Evolutionary conservation across 2,329 filamentous ascomycete species (phyloP).

Genomic region (Venturia nashicola): DNA sequence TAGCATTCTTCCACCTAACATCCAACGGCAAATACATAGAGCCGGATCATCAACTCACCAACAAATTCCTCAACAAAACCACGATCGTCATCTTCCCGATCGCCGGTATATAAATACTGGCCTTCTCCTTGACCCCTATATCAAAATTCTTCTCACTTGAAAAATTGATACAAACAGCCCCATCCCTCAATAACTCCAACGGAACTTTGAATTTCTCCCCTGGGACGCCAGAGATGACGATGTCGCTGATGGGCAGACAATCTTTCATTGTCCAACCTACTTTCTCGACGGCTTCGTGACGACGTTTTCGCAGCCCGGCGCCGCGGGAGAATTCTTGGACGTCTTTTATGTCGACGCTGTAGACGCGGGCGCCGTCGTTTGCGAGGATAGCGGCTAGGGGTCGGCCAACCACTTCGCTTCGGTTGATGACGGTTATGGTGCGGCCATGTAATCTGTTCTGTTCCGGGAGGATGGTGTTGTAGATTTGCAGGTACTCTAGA

Average conservation of each 20-base stretch:
- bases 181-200: constrained; percentile 68
- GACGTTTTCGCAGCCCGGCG: constrained; percentile 68
- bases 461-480: constrained; percentile 86
- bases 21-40: neutral
- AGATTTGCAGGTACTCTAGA: constrained; percentile 87
- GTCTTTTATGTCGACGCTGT: constrained; percentile 84
- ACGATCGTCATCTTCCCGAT: constrained; percentile 98
- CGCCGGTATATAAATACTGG: constrained; percentile 90
- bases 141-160: constrained; percentile 63
- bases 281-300: constrained; percentile 79
- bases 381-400: constrained; percentile 86
- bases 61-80: constrained; percentile 73
- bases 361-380: constrained; percentile 91
- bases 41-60: constrained; percentile 39
- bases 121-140: constrained; percentile 83
- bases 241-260: constrained; percentile 77
- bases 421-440: constrained; percentile 92
- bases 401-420: constrained; percentile 88
- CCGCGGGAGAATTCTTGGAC: constrained; percentile 89
- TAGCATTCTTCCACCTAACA: neutral
- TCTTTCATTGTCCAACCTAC: constrained; percentile 68
- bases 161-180: constrained; percentile 98
- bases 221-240: constrained; percentile 88
- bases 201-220: constrained; percentile 83
- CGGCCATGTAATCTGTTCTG: constrained; percentile 89